Conservation (phyloP, 2,329 filamentous ascomycete species). For the Aspergillus carbonarius region DNA sequence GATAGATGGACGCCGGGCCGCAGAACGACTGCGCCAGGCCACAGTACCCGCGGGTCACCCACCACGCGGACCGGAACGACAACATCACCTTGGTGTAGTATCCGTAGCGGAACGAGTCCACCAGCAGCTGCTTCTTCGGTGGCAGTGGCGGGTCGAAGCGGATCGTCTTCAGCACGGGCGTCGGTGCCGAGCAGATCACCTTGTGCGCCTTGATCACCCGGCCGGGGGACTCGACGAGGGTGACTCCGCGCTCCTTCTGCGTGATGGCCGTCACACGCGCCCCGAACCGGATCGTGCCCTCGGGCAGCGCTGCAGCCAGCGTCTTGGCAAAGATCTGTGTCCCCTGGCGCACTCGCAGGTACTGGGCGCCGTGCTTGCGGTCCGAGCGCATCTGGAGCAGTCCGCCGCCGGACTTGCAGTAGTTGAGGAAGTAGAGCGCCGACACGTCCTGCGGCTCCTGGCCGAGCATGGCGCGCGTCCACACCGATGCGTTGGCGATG, state of each 20-base stretch:
- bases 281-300: slow-evolving; percentile 11
- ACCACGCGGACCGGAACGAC: slow-evolving; percentile 46
- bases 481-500: slow-evolving; percentile 44
- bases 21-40: slow-evolving; percentile 48
- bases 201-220: slow-evolving; percentile 40
- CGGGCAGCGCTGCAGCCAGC: slow-evolving; percentile 37
- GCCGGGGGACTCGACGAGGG: not conserved
- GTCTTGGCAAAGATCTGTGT: slow-evolving; percentile 45
- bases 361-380: slow-evolving; percentile 53
- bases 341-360: slow-evolving; percentile 51
- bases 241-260: not conserved
- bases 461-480: slow-evolving; percentile 54
- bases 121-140: slow-evolving; percentile 37
- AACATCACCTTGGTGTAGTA: slow-evolving; percentile 55
- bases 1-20: slow-evolving; percentile 48
- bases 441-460: slow-evolving; percentile 51
- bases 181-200: slow-evolving; percentile 52
- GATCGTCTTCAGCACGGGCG: slow-evolving; percentile 48
- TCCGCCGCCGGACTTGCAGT: slow-evolving; percentile 55
- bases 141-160: slow-evolving; percentile 51
- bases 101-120: slow-evolving; percentile 42
- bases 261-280: slow-evolving; percentile 10
- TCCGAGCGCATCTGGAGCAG: slow-evolving; percentile 56
- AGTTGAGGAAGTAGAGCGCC: slow-evolving; percentile 57
- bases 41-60: slow-evolving; percentile 46